These are phyloP conservation scores for Nakaseomyces bracarensis DNA, from an alignment of 1,139 yeast species.

Conservation along the genomic window DNA sequence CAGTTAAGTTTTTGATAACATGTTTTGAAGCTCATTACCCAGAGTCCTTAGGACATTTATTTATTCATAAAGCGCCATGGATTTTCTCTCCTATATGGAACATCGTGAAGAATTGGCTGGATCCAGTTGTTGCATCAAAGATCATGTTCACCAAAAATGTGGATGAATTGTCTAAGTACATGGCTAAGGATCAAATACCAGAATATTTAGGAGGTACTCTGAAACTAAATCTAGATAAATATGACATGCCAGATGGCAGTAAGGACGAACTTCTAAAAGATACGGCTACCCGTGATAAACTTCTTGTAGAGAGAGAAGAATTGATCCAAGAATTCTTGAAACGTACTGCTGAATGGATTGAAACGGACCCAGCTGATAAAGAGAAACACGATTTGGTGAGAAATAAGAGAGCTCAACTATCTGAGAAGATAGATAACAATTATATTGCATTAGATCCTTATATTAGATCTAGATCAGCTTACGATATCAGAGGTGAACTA, in stretches of 20 bases:
- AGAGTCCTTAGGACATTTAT: slow-evolving; percentile 63
- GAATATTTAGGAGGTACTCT: slow-evolving; percentile 58
- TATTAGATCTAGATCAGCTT: slow-evolving; percentile 57
- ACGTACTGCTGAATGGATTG: slow-evolving; percentile 63
- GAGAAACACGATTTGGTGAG: slow-evolving; percentile 39
- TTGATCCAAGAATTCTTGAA: slow-evolving; percentile 44
- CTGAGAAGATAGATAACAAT: slow-evolving; percentile 44
- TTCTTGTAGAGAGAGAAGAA: slow-evolving; percentile 41
- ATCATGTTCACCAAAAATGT: slow-evolving; percentile 57
- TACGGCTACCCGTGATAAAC: slow-evolving; percentile 35
- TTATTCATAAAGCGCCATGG: slow-evolving; percentile 86
- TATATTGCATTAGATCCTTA: slow-evolving; percentile 64
- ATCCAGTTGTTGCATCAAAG: slow-evolving; percentile 77
- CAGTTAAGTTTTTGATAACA: slow-evolving; percentile 65
- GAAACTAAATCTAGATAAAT: slow-evolving; percentile 35
- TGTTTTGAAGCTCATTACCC: slow-evolving; percentile 84
- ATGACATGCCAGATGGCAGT: slow-evolving; percentile 37
- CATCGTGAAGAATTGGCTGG: slow-evolving; percentile 73
- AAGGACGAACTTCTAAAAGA: slow-evolving; percentile 42
- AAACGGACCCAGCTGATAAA: slow-evolving; percentile 35
- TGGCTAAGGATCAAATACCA: slow-evolving; percentile 48
- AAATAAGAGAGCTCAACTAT: slow-evolving; percentile 42
- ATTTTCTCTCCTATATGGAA: slow-evolving; percentile 79
- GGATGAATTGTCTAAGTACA: slow-evolving; percentile 50
- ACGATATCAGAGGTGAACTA: slow-evolving; percentile 50